Evolutionary conservation across 2,329 filamentous ascomycete genomes (phyloP).

Genomic region (Sodiomyces alkalinus): DNA sequence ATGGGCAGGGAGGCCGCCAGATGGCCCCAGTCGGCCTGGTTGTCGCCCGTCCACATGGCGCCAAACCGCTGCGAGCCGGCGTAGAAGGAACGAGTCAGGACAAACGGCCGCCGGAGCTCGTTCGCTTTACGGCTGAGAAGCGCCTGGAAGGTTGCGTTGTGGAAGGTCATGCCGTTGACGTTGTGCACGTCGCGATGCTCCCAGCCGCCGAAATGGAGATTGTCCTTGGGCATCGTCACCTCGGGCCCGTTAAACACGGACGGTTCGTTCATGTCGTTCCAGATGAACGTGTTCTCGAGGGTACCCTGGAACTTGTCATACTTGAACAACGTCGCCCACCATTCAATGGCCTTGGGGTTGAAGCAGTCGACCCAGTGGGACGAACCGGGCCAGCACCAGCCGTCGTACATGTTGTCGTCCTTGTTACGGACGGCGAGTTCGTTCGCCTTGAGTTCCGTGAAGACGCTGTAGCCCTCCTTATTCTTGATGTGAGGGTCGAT

Average conservation of each 20-base stretch:
- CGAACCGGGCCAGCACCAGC: constrained; percentile 97
- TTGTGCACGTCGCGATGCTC: constrained; percentile 97
- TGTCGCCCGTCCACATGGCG: constrained; percentile 98
- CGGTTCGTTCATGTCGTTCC: constrained; percentile 99
- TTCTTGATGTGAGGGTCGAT: constrained; percentile 99
- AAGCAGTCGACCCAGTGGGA: constrained; percentile 96
- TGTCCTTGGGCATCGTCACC: constrained; percentile 98
- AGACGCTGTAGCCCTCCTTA: constrained; percentile 58
- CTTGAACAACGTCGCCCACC: constrained; percentile 84
- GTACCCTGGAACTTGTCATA: constrained; percentile 82
- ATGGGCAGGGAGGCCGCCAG: constrained; percentile 83
- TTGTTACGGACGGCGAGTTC: constrained; percentile 80
- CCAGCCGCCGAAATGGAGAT: constrained; percentile 81
- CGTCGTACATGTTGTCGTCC: constrained; percentile 76
- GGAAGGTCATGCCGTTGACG: constrained; percentile 84
- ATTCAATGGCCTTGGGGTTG: constrained; percentile 77
- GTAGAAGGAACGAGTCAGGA: constrained; percentile 86
- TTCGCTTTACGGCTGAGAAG: constrained; percentile 74
- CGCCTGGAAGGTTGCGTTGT: constrained; percentile 85
- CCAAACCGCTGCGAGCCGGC: constrained; percentile 78
- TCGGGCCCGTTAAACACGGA: constrained; percentile 98
- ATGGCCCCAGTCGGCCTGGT: constrained; percentile 85
- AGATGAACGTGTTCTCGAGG: constrained; percentile 76
- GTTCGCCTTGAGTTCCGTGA: constrained; percentile 70
- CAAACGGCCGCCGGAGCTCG: constrained; percentile 73